Evolutionary conservation across 768 basidiomycete genomes (phyloP), one percentile per base, ranked within the genome.

Genomic region (Fistulinella prunicolor): DNA sequence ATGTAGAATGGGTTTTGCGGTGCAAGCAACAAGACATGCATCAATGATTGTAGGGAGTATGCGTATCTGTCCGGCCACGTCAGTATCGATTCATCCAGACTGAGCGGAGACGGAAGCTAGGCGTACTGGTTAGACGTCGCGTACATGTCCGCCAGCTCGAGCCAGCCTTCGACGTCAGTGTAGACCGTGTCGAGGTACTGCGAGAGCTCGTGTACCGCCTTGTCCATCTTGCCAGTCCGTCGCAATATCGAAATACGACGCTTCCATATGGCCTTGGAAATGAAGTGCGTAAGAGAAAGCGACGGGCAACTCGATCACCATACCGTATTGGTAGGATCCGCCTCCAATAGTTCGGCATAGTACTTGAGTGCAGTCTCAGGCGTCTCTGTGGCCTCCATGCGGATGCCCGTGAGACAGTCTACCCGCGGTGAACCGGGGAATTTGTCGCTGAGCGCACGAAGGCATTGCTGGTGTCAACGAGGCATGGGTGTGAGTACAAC

Each of bases 1-100:
- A 83, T 77, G 32, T 87, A 83, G 59, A 91, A 88, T 0, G 89
- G 86, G 58, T 93, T 94, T 55, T 94, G 89, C 0, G 93, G 90
- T 2, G 83, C 79, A 24, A 96, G 78, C 24, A 93, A 73, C 37
- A 94, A 75, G 6, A 81, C 85, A 67, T 96, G 92, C 10, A 87
- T 84, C 4, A 94, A 73, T 0, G 90, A 76, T 62, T 89, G 80
- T 1, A 93, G 72, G 0, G 92, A 80, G 37, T 70, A 73, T 1
- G 79, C 75, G 61, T 93, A 92, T 60, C 92, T 94, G 41, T 16
- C 12, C 38, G 13, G 23, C 17, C 24, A 28, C 9, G 20, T 55
- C 30, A 59, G 54, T 5, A 12, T 29, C 29, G 21, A 17, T 24
- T 28, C 22, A 17, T 16, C 21, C 32, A 36, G 13, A 9, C 7